A percentile compares a stretch with the other conserved stretches of the same genome.
phyloP scores from a whole-genome alignment of 2,329 filamentous ascomycete genomes.

The Albophoma yamanashiensis region DNA sequence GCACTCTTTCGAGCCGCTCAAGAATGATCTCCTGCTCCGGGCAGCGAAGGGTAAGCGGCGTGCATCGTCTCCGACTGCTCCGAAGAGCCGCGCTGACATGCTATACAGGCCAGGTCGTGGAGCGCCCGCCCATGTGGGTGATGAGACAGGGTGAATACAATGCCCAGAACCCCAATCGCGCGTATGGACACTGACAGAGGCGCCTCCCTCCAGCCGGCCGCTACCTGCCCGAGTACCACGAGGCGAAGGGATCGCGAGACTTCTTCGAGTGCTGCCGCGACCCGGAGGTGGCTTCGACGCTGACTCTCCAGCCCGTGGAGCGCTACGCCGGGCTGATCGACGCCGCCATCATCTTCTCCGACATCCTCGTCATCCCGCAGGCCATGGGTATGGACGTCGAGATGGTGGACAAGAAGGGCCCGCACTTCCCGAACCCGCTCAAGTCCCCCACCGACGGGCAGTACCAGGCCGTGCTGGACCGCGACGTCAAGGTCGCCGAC shows the following conservation, averaged over 20 bases:
- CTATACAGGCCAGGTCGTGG: conserved; percentile 67
- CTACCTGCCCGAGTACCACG: conserved; percentile 95
- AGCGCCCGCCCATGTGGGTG: conserved; percentile 94
- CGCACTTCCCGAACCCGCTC: conserved; percentile 83
- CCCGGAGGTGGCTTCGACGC: conserved; percentile 82
- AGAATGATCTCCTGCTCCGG: conserved; percentile 87
- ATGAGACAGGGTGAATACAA: conserved; percentile 80
- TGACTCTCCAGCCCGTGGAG: conserved; percentile 92
- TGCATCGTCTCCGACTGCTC: background rate
- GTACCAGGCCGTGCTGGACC: conserved; percentile 65
- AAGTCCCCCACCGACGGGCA: conserved; percentile 70
- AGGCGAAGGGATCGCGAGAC: conserved; percentile 81
- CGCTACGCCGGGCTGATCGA: conserved; percentile 85
- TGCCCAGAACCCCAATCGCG: background rate
- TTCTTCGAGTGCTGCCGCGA: conserved; percentile 97
- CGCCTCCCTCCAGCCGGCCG: conserved; percentile 57
- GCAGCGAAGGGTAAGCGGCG: conserved; percentile 69
- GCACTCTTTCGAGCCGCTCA: conserved; percentile 66
- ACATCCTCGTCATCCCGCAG: conserved; percentile 95
- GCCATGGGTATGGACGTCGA: conserved; percentile 98
- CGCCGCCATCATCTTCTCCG: conserved; percentile 96
- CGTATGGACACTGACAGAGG: background rate
- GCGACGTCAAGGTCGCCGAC: conserved; percentile 70
- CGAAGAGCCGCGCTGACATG: conserved; percentile 8
- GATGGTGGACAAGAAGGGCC: conserved; percentile 96